Base-by-base conservation (phyloP, 176 grass and related monocot species). In the Oryza meyeriana region DNA sequence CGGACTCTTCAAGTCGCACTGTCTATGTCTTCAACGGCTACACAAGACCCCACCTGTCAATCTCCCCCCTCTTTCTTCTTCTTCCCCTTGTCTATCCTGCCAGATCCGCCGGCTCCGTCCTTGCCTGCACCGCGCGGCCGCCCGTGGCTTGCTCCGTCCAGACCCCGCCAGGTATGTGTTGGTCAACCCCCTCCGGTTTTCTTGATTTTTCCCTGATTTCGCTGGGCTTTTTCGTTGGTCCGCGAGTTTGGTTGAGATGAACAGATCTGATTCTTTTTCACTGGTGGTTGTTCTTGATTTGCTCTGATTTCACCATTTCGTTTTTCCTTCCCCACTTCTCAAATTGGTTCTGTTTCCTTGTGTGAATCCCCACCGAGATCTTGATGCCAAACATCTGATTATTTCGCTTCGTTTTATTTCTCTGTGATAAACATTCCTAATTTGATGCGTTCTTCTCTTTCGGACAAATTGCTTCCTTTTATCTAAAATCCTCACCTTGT, bases 101-200 rank as follows among this genome's bases (percentile, higher is more conserved):
- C n/a, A n/a, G n/a, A n/a, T n/a, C n/a, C 88, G 96, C 39, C 72
- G 92, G 62, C 95, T 98, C 41, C 92, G 92, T 30, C 92, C 92
- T 8, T 90, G 92, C 10, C 90, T 82, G 1, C 74, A 89, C 74
- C 79, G 36, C 17, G 66, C 39, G 1, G 17, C 66, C 68, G 6
- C 72, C 72, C 13, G 41, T 79, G 10, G 8, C 88, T 22, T 77
- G 84, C 41, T 79, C 85, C 40, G 57, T 77, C 57, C 48, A 83
- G 64, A 67, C 76, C 7, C 79, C 84, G 20, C 71, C 87, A 88
- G 93, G 93, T 93, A 90, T 35, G 47, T 17, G 18, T 8, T 29
- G 8, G 10, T 12, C 6, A 10, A 4, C 22, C 41, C n/a, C 31
- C 34, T 10, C 18, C 29, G 1, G 16, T 10, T 52, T 20, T 52